These are phyloP conservation scores for Phytophthora foliorum DNA, from an alignment of 352 stramenopile species.

Conservation along the genomic window DNA sequence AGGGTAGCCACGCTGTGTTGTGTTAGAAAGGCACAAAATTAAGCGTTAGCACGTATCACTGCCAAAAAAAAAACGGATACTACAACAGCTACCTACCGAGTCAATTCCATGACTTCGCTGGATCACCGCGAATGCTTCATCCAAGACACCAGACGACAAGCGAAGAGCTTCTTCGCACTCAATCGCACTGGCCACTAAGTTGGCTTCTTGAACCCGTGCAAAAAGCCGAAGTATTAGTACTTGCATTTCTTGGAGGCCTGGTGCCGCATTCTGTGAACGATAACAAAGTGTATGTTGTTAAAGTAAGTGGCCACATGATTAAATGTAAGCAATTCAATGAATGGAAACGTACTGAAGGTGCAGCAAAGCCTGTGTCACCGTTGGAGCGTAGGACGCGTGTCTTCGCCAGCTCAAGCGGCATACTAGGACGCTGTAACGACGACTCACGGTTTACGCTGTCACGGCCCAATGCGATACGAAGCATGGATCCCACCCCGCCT, in stretches of 20 bases:
- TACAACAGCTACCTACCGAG: conserved; percentile 21
- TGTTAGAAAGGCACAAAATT: conserved; percentile 12
- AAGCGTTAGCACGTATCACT: conserved; percentile 8
- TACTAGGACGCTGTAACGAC: conserved; percentile 37
- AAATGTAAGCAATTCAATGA: neutral
- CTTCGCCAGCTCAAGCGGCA: conserved; percentile 48
- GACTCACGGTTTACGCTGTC: conserved; percentile 77
- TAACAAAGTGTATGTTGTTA: neutral
- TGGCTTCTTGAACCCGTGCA: conserved; percentile 40
- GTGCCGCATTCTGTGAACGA: conserved; percentile 18
- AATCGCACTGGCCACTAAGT: conserved; percentile 30
- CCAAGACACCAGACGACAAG: conserved; percentile 37
- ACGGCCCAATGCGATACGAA: conserved; percentile 80
- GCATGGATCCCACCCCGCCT: conserved; percentile 54
- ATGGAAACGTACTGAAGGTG: conserved; percentile 28
- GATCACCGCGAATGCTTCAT: conserved; percentile 41
- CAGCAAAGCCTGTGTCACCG: conserved; percentile 23
- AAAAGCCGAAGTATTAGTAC: conserved; percentile 37
- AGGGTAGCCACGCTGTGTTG: conserved; percentile 39
- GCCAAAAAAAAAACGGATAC: neutral
- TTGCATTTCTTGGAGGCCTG: conserved; percentile 34
- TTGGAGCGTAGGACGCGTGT: conserved; percentile 43
- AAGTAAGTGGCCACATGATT: neutral
- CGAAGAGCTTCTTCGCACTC: conserved; percentile 60
- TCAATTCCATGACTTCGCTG: conserved; percentile 14